Base-by-base conservation (phyloP, 1,284 basidiomycete genomes). In the Cryptococcus wingfieldii region DNA sequence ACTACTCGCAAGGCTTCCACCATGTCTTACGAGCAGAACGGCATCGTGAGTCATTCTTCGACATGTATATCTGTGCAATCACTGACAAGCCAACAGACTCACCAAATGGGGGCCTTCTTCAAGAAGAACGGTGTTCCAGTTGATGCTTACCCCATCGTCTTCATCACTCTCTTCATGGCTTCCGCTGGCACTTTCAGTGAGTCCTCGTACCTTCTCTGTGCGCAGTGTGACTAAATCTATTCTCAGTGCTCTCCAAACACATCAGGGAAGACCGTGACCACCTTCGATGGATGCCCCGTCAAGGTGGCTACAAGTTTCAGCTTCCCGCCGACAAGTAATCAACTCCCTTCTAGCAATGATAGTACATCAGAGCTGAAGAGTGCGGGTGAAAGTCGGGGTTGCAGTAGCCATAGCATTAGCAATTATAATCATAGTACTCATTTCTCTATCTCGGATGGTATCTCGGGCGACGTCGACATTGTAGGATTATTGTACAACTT, bases 111-210 rank as follows among this genome's bases (percentile, higher is more conserved):
- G 31, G 31, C 31, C 10, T 62, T 65, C 60, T 65, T 65, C 56
- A 38, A 51, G 12, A 56, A 44, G 42, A 46, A 34, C 28, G 58
- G 58, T 14, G 56, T 65, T 23, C 63, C 63, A 19, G 53, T 57
- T 31, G 63, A 65, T 51, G 60, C 55, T 34, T 65, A 65, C 54
- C 63, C 63, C 13, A 51, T 65, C 47, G 45, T 61, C 45, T 56
- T 56, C 41, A 55, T 70, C 55, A 58, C 63, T 45, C 43, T 56
- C 39, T 49, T 61, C 50, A 54, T 65, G 59, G 56, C 54, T 44
- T 60, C 60, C 34, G 57, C 27, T 37, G 60, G 55, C 18, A 52
- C 53, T 5, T 65, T 55, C 54, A 56, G 55, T 52, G 42, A 55
- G 57, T 55, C 51, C 6, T 12, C 23, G 13, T 6, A 8, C 31